phyloP scores from a whole-genome alignment of 371 early-diverging fungal genomes.

The Mortierella sp. region DNA sequence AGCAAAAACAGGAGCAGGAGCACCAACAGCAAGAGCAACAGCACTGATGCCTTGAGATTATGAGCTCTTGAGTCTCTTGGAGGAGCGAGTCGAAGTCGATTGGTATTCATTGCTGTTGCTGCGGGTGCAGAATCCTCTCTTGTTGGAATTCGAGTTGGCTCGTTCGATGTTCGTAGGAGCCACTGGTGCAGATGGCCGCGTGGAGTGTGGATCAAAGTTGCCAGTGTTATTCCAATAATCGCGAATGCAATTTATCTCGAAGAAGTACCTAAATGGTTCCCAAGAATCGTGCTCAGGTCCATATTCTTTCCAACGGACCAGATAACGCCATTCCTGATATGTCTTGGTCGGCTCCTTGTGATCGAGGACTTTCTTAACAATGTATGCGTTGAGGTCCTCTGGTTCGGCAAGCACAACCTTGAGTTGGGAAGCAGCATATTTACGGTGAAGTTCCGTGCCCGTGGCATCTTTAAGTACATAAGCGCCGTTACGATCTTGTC shows the following conservation, averaged over 20 bases:
- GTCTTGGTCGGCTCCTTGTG: not conserved
- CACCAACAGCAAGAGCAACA: constrained; percentile 14
- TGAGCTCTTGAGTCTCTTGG: too few species aligned
- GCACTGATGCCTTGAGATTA: too few species aligned
- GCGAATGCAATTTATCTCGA: constrained; percentile 22
- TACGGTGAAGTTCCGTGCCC: constrained; percentile 4
- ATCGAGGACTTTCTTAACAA: constrained; percentile 18
- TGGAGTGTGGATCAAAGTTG: too few species aligned
- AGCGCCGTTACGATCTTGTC: constrained; percentile 3
- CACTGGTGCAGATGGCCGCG: too few species aligned
- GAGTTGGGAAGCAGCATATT: constrained; percentile 27
- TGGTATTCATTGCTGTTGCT: too few species aligned
- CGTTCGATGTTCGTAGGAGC: too few species aligned
- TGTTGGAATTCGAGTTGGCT: too few species aligned
- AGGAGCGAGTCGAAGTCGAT: too few species aligned
- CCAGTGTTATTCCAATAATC: constrained; percentile 20
- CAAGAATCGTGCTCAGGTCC: constrained; percentile 13
- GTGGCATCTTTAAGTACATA: constrained; percentile 23
- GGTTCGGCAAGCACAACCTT: constrained; percentile 25
- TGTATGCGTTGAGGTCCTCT: constrained; percentile 7
- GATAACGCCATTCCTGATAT: constrained; percentile 11
- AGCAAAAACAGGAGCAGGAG: constrained; percentile 8
- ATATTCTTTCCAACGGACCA: constrained; percentile 30
- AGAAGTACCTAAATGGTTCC: constrained; percentile 24
- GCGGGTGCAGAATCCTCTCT: too few species aligned